Evolutionary conservation across 2,329 filamentous ascomycete species (phyloP).

Genomic region (Cordyceps tenuipes): DNA sequence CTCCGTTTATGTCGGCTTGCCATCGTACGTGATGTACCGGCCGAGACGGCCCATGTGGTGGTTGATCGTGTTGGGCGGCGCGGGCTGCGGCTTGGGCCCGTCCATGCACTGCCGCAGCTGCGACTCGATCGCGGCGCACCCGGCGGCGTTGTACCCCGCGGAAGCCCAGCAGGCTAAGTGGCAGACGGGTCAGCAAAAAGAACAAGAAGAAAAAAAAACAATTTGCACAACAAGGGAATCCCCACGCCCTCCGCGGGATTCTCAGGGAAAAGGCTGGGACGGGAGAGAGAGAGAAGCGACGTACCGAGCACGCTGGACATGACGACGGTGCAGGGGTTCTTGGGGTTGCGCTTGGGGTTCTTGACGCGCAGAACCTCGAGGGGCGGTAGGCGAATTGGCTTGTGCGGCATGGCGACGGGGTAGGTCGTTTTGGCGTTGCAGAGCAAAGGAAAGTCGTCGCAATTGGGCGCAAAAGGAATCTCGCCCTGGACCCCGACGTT

Average conservation of each 20-base stretch:
- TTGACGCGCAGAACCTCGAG: slow-evolving; percentile 46
- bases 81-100: slow-evolving; percentile 46
- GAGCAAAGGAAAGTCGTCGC: neutral
- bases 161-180: slow-evolving; percentile 73
- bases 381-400: slow-evolving; percentile 50
- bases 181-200: too few species aligned
- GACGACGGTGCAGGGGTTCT: slow-evolving; percentile 46
- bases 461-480: neutral
- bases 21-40: slow-evolving; percentile 52
- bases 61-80: slow-evolving; percentile 72
- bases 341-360: slow-evolving; percentile 39
- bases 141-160: slow-evolving; percentile 56
- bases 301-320: slow-evolving; percentile 51
- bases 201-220: too few species aligned
- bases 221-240: too few species aligned
- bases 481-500: neutral
- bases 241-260: too few species aligned
- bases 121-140: slow-evolving; percentile 51
- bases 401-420: slow-evolving; percentile 36
- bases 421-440: neutral
- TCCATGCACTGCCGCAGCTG: slow-evolving; percentile 71
- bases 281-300: slow-evolving; percentile 15
- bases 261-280: neutral
- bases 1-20: slow-evolving; percentile 30
- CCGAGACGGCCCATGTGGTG: slow-evolving; percentile 78